Evolutionary conservation across 2,329 filamentous ascomycete genomes (phyloP).

Genomic region (Phoma sp.): DNA sequence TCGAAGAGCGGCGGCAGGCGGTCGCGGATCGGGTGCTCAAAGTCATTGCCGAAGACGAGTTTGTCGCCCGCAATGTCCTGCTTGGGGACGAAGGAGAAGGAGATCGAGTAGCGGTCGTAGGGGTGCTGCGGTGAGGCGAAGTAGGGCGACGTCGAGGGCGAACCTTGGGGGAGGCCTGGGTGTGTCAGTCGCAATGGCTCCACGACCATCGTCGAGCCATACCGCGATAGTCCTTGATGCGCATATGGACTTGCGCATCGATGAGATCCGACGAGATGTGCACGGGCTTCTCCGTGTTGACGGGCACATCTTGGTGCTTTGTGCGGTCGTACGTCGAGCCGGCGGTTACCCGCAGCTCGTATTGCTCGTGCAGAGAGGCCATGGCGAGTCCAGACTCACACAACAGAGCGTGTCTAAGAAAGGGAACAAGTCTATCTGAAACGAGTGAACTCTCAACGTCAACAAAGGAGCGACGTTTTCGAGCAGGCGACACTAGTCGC

Average conservation of each 20-base stretch:
- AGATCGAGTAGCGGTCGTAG: conserved; percentile 84
- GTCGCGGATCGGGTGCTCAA: conserved; percentile 88
- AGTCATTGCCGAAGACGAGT: conserved; percentile 94
- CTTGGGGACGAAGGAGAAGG: conserved; percentile 80
- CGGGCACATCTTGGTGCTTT: conserved; percentile 76
- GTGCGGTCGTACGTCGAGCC: conserved; percentile 76
- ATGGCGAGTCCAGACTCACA: background rate
- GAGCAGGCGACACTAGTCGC: background rate
- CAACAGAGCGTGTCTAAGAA: background rate
- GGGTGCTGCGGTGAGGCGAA: conserved; percentile 75
- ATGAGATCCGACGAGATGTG: conserved; percentile 70
- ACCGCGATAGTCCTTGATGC: conserved; percentile 70
- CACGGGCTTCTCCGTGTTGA: conserved; percentile 73
- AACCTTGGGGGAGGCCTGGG: conserved; percentile 74
- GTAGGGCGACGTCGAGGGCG: conserved; percentile 76
- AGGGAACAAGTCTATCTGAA: background rate
- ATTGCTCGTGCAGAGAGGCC: conserved; percentile 65
- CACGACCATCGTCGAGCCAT: conserved; percentile 12
- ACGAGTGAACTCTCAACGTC: background rate
- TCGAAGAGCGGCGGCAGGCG: conserved; percentile 85
- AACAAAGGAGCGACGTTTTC: background rate
- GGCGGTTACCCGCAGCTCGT: conserved; percentile 81
- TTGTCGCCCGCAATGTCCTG: conserved; percentile 70
- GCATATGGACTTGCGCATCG: conserved; percentile 74
- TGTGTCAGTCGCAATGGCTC: too few relatives aligned